phyloP scores from a whole-genome alignment of 805 yeast species.

The Ogataea sp. region DNA sequence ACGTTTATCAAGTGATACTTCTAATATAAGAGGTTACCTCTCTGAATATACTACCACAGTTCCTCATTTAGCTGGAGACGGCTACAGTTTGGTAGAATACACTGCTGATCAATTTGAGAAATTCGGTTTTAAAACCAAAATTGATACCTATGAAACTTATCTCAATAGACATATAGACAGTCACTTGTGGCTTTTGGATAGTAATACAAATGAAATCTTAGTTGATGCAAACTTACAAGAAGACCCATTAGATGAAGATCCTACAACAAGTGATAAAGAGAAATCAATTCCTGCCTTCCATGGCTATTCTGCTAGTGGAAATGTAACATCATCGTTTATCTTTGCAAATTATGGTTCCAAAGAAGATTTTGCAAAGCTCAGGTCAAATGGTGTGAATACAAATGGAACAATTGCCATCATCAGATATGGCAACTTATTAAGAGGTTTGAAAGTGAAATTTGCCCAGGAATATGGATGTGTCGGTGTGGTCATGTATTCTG shows the following conservation, averaged over 20 bases:
- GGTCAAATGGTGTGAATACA: conserved; percentile 32
- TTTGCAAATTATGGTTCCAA: conserved; percentile 53
- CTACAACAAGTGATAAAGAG: conserved; percentile 26
- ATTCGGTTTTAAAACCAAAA: conserved; percentile 40
- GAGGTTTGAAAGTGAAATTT: conserved; percentile 51
- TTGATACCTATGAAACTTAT: conserved; percentile 52
- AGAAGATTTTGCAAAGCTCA: conserved; percentile 43
- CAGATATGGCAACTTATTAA: conserved; percentile 40
- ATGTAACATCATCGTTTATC: conserved; percentile 45
- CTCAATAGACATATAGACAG: conserved; percentile 44
- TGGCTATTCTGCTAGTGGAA: conserved; percentile 60
- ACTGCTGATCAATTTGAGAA: conserved; percentile 41
- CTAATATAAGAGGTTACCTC: conserved; percentile 21
- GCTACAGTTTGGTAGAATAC: conserved; percentile 35
- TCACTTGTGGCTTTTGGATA: conserved; percentile 28
- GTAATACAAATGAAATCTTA: conserved; percentile 23
- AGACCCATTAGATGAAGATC: conserved; percentile 34
- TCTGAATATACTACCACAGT: conserved; percentile 16
- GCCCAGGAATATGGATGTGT: conserved; percentile 57
- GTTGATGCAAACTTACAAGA: conserved; percentile 46
- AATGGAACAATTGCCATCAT: conserved; percentile 52
- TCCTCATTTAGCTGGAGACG: conserved; percentile 41
- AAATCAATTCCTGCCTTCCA: conserved; percentile 43
- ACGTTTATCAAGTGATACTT: conserved; percentile 23
- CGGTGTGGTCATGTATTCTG: conserved; percentile 51